phyloP scores from a whole-genome alignment of 495 filamentous ascomycete species.

The Talaromyces nanjingensis region DNA sequence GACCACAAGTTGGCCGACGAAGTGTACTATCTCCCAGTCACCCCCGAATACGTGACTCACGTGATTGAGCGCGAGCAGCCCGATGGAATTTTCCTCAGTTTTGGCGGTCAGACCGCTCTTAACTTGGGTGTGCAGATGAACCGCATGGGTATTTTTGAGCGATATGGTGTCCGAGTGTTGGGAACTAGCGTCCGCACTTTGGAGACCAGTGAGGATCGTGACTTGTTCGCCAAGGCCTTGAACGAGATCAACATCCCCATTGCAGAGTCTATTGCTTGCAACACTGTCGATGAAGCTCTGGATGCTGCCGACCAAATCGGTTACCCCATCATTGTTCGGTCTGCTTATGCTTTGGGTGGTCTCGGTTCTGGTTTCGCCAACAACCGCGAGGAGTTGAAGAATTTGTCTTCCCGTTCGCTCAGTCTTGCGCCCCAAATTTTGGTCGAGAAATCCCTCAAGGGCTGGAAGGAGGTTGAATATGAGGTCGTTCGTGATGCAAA shows the following conservation, averaged over 20 bases:
- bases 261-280: conserved; percentile 87
- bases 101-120: conserved; percentile 91
- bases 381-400: conserved; percentile 85
- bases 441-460: conserved; percentile 98
- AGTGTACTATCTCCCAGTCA: conserved; percentile 96
- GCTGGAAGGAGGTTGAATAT: conserved; percentile 98
- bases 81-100: conserved; percentile 93
- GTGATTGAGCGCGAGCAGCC: conserved; percentile 89
- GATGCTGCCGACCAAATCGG: conserved; percentile 78
- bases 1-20: conserved; percentile 96
- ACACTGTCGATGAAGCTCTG: conserved; percentile 83
- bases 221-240: conserved; percentile 86
- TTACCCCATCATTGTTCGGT: conserved; percentile 96
- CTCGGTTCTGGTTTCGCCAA: conserved; percentile 95
- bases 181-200: conserved; percentile 92
- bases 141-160: conserved; percentile 90
- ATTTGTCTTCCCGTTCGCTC: conserved; percentile 86
- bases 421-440: conserved; percentile 95
- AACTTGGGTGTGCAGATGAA: conserved; percentile 98
- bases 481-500: conserved; percentile 90
- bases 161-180: conserved; percentile 88
- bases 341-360: conserved; percentile 91
- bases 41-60: conserved; percentile 93
- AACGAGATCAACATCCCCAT: conserved; percentile 96
- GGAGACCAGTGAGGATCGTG: conserved; percentile 91